Percentiles rank a stretch among this genome's conserved stretches.
These are phyloP conservation scores for Aspergillus japonicus DNA, from an alignment of 2,329 filamentous ascomycete species.

Conservation along the genomic window DNA sequence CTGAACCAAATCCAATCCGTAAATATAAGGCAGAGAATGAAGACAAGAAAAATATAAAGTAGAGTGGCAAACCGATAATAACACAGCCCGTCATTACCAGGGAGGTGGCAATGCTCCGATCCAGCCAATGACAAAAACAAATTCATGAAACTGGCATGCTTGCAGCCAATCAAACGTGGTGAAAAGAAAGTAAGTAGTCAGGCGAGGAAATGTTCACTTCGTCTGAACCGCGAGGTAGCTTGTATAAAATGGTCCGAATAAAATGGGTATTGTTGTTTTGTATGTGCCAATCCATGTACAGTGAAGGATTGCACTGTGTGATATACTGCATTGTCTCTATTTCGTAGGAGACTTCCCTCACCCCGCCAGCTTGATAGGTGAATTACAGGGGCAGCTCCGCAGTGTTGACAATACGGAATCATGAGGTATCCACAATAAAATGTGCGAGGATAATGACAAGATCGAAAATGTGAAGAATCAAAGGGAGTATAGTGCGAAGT, in stretches of 20 bases:
- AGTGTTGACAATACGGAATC: background rate
- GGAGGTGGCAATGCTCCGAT: background rate
- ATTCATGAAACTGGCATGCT: background rate
- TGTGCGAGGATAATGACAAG: background rate
- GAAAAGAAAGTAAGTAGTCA: background rate
- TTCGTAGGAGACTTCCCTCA: too few species aligned
- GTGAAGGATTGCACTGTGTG: background rate
- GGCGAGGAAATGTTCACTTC: background rate
- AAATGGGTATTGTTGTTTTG: background rate
- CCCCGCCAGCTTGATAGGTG: too few species aligned
- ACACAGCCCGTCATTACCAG: background rate
- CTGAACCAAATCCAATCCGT: background rate
- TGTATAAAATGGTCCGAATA: background rate
- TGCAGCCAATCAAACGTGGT: background rate
- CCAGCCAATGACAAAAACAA: background rate
- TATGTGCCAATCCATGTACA: background rate
- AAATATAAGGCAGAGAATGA: background rate
- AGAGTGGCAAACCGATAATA: background rate
- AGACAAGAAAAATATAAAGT: background rate
- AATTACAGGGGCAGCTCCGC: too few species aligned
- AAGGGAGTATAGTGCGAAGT: background rate
- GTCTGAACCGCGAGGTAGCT: background rate
- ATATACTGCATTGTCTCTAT: background rate
- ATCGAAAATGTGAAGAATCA: conserved; percentile 6
- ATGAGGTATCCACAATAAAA: conserved; percentile 12